Evolutionary conservation across 169 alveolate genomes (phyloP), one percentile per base, ranked within the genome.

Genomic region (Besnoitia besnoiti): DNA sequence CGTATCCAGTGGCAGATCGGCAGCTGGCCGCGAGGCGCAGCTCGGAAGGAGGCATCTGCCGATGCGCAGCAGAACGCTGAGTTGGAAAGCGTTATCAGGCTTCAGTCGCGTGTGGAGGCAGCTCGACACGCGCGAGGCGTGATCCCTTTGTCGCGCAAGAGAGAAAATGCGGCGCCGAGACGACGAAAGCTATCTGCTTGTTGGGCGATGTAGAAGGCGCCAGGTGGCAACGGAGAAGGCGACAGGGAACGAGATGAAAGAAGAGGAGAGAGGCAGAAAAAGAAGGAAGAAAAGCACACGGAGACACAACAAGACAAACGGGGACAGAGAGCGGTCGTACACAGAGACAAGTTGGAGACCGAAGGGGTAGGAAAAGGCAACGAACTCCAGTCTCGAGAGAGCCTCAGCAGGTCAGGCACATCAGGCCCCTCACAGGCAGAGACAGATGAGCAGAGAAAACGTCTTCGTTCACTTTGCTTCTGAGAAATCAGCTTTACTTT

Each of bases 401-500:
- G 3, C 67, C n/a, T 0, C 67, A 5, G 3, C 1, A 19, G 55
- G 55, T 49, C 24, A 49, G 27, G 24, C 3, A 16, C 67, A 10
- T 55, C 4, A n/a, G 3, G 67, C 12, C 3, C 12, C 67, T 0
- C n/a, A 55, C 67, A 5, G 67, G 24, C 59, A 49, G 59, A 49
- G 59, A 10, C 59, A 49, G 59, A 10, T 49, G 59, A 16, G 59
- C 8, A n/a, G 37, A 30, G 21, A 61, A 61, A n/a, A 21, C 82
- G 12, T 37, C 35, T 19, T 37, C 5, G 37, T 73, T 73, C 82
- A 27, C 82, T n/a, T 0, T 30, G 30, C 82, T 19, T n/a, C 24
- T 50, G 76, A 19, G 37, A n/a, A 8, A n/a, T 24, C 49, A 24
- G 21, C 4, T 50, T 14, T 35, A 91, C 95, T 59, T 80, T 90